Percentiles rank a stretch among this genome's conserved stretches.
Conservation (phyloP, 139 green algal genomes). For the Haematococcus lacustris region DNA sequence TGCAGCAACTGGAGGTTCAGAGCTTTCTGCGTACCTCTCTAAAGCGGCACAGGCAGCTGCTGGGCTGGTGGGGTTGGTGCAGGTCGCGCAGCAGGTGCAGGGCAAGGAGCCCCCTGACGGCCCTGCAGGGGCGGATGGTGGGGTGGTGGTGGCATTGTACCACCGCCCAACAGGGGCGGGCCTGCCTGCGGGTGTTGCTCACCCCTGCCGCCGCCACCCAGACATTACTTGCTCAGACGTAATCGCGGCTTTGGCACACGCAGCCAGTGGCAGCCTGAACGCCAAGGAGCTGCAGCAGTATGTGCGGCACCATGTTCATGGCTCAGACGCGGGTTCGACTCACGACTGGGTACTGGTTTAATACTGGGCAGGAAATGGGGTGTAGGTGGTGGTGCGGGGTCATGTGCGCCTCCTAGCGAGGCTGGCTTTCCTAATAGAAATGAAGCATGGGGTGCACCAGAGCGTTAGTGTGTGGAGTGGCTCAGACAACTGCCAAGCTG, state of each 20-base stretch:
- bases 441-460: too few species aligned
- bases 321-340: not conserved
- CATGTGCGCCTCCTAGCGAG: too few species aligned
- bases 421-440: too few species aligned
- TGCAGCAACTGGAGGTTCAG: not conserved
- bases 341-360: not conserved
- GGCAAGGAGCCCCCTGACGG: not conserved
- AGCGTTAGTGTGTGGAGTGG: too few species aligned
- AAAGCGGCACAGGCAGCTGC: not conserved
- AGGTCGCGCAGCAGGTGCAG: not conserved
- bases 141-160: not conserved
- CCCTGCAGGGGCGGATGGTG: not conserved
- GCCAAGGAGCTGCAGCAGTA: not conserved
- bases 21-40: not conserved
- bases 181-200: not conserved
- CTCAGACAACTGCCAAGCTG: too few species aligned
- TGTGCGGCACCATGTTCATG: constrained; percentile 1
- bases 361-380: not conserved
- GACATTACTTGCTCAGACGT: not conserved
- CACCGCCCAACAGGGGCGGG: not conserved
- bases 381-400: too few species aligned
- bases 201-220: not conserved
- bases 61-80: not conserved
- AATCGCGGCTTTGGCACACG: not conserved
- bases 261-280: not conserved